phyloP scores from a whole-genome alignment of 78 protist genomes.

The Bodo saltans region DNA sequence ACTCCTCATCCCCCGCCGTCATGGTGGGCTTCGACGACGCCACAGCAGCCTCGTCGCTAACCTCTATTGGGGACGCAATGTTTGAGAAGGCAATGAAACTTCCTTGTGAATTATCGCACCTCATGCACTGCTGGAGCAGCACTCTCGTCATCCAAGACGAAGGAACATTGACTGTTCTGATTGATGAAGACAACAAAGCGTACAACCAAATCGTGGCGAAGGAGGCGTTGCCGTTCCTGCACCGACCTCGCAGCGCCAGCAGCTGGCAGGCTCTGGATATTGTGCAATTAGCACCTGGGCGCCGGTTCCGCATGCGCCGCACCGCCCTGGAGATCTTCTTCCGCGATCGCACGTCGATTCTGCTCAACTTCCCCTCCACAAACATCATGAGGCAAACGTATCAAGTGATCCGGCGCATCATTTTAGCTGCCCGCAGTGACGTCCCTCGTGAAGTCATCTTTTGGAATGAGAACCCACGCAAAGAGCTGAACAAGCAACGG shows the following conservation, averaged over 20 bases:
- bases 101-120: too few relatives aligned
- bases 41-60: too few relatives aligned
- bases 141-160: too few relatives aligned
- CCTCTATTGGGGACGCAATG: too few relatives aligned
- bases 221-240: not conserved
- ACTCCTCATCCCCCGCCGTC: too few relatives aligned
- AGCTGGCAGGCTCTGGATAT: conserved; percentile 14
- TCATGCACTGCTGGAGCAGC: too few relatives aligned
- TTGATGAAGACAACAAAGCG: not conserved
- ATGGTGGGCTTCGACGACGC: too few relatives aligned
- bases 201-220: not conserved
- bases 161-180: not conserved
- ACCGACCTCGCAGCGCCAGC: not conserved
- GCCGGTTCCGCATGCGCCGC: conserved; percentile 53
- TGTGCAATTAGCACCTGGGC: conserved; percentile 45
- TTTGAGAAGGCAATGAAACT: too few relatives aligned
- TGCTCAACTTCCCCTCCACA: conserved; percentile 54
- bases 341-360: conserved; percentile 47
- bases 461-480: not conserved
- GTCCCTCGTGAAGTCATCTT: not conserved
- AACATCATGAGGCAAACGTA: not conserved
- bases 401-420: not conserved
- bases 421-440: not conserved
- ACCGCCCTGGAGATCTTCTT: conserved; percentile 66
- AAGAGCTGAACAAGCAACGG: not conserved